A percentile compares a stretch with the other conserved stretches of the same genome.
phyloP scores from a whole-genome alignment of 306 rosid genomes.

The Sicyos baderoa region DNA sequence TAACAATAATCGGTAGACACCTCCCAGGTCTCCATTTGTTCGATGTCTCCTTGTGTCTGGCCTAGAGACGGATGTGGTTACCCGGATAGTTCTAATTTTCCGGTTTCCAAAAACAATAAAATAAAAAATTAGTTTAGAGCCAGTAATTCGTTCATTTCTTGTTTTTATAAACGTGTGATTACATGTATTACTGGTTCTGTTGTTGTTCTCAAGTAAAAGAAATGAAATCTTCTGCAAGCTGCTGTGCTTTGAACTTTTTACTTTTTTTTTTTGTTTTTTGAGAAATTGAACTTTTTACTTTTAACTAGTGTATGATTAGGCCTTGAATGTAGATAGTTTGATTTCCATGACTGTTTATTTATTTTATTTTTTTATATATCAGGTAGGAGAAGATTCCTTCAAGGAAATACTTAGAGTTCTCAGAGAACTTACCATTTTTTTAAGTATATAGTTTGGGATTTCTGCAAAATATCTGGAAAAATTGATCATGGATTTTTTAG shows the following conservation, averaged over 20 bases:
- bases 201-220: constrained; percentile 4
- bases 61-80: too few species aligned
- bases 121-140: too few species aligned
- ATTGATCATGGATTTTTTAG: constrained; percentile 17
- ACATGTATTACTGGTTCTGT: background rate
- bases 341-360: background rate
- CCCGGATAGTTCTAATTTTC: too few species aligned
- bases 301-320: too few species aligned
- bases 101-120: too few species aligned
- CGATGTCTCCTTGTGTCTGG: too few species aligned
- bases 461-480: background rate
- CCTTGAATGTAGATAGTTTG: background rate
- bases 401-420: constrained; percentile 10
- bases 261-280: too few species aligned
- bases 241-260: background rate
- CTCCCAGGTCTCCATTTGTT: too few species aligned
- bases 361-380: background rate
- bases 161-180: background rate
- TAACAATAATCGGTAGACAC: too few species aligned
- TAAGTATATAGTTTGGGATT: background rate
- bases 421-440: background rate
- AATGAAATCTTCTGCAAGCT: background rate
- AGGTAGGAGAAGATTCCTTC: constrained; percentile 13
- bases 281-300: background rate
- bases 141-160: background rate